A percentile compares a stretch with the other conserved stretches of the same genome.
Evolutionary conservation across 73 alveolate species (phyloP).

Genomic region (Breviolum minutum): DNA sequence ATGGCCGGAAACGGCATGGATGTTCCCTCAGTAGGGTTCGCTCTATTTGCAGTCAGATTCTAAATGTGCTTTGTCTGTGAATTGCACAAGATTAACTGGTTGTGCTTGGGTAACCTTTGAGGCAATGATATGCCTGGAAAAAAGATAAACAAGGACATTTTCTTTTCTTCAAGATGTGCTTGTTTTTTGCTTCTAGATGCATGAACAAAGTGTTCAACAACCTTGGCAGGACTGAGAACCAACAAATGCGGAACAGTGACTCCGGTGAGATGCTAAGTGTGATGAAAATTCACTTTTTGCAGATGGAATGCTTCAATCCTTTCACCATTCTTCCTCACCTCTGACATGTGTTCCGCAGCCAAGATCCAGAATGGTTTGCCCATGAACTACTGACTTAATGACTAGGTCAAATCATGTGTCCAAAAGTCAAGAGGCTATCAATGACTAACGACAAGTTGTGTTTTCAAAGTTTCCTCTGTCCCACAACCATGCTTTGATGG

Average conservation of each 20-base stretch:
- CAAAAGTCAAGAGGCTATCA: neutral
- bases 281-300: neutral
- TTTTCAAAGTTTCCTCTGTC: neutral
- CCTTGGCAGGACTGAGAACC: neutral
- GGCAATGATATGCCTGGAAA: neutral
- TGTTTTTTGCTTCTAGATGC: neutral
- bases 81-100: too few species aligned
- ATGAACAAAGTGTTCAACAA: neutral
- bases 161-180: neutral
- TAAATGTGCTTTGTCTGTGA: too few species aligned
- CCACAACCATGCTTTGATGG: neutral
- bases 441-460: neutral
- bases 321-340: too few species aligned
- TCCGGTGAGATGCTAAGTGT: neutral
- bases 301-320: neutral
- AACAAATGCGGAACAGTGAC: neutral
- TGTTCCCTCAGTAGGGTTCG: constrained; percentile 14
- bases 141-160: neutral
- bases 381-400: neutral
- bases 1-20: constrained; percentile 53
- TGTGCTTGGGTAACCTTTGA: neutral
- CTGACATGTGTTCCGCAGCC: too few species aligned
- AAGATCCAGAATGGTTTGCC: neutral
- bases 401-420: neutral
- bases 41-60: neutral